Evolutionary conservation across 2,329 filamentous ascomycete species (phyloP).

Genomic region (Diaporthe capsici): DNA sequence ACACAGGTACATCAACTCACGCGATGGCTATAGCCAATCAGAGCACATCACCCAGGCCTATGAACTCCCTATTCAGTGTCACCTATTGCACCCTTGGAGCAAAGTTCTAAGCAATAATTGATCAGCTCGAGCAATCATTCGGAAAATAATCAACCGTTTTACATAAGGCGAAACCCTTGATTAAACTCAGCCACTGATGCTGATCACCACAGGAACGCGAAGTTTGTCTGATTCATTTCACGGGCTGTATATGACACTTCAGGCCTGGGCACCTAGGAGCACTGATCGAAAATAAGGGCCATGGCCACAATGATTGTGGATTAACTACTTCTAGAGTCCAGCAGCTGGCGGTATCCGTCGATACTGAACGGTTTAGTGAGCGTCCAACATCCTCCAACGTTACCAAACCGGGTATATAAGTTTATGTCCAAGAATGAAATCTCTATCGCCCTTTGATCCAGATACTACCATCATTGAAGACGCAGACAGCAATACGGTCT

Average conservation of each 20-base stretch:
- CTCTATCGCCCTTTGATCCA: neutral
- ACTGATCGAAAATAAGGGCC: no score
- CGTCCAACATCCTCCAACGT: neutral
- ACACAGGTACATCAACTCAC: no score
- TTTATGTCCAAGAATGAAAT: neutral
- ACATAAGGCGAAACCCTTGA: neutral
- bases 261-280: no score
- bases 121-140: neutral
- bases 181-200: neutral
- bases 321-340: neutral
- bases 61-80: constrained; percentile 67
- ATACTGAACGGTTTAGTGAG: neutral
- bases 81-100: constrained; percentile 67
- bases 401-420: neutral
- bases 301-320: neutral
- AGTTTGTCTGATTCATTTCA: neutral
- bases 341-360: neutral
- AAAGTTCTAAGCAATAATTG: constrained; percentile 64
- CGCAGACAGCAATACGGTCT: neutral
- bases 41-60: constrained; percentile 25
- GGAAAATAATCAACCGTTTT: neutral
- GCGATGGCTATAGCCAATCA: no score
- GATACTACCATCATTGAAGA: neutral
- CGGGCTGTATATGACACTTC: no score
- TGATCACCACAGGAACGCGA: neutral